Base-by-base conservation (phyloP, 1,284 basidiomycete genomes). In the Ustanciosporium gigantosporum region DNA sequence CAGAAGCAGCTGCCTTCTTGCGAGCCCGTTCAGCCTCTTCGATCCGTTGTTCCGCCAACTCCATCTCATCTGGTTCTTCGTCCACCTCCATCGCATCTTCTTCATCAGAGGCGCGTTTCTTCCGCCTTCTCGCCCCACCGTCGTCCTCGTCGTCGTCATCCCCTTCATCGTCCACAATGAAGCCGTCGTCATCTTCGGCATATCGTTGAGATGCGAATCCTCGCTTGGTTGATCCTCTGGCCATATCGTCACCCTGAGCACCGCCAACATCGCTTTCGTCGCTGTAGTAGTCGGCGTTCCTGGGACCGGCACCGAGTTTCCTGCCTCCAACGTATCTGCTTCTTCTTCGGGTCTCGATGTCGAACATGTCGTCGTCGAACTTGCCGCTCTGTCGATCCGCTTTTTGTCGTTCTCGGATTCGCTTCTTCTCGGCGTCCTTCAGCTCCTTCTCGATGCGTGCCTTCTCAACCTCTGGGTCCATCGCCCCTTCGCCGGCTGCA, bases 391-490 rank as follows among this genome's bases (percentile, higher is more conserved):
- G 57, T 25, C 68, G 59, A 20, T 65, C 55, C 16, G 51, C 59
- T 34, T 62, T 66, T 25, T 59, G 39, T 23, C 64, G 57, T 40
- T 72, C 69, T 32, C 69, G 66, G n/a, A 61, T 62, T 29, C 50
- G 59, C 40, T 57, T 71, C 75, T 65, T 73, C 31, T 73, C 68
- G 53, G 44, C 62, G 41, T 64, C 69, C 46, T 62, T 76, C 55
- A 52, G 58, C 39, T 75, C 74, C 35, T 70, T 70, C 41, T 73
- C 69, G 38, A 69, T 69, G 4, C 65, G 53, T 19, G 66, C 67
- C 65, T 90, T 88, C 73, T 83, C 79, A 65, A 86, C 84, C 77
- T 87, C 86, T 47, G 84, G 84, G 68, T 72, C 69, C 13, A 66
- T 31, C 4, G 56, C 56, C 14, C 67, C 64, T 29, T 53, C 68